Evolutionary conservation across 768 basidiomycete genomes (phyloP), one percentile per base, ranked within the genome.

Genomic region (Wakefieldia striispora): DNA sequence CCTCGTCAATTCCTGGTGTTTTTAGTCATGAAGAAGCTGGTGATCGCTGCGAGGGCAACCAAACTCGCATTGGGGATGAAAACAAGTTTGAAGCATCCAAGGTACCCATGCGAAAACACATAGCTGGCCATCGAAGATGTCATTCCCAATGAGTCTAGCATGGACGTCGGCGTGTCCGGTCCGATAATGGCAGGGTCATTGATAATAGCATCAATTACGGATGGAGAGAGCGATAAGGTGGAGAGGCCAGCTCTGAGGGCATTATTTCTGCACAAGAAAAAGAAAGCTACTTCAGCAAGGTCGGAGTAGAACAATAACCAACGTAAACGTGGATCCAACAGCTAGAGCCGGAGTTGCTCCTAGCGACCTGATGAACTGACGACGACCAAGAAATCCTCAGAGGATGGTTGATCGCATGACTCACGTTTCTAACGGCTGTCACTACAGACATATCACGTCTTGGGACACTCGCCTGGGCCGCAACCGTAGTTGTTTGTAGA

Each of bases 391-490:
- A 29, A 16, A 8, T n/a, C 35, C 6, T 56, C 35, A 56, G 40
- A 6, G 8, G 47, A 40, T 6, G 6, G n/a, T 40, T 5, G 35
- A 11, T 37, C 47, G 56, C 16, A 44, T 20, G 10, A 54, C 75
- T 31, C 47, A 81, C 82, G 60, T 84, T 85, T 42, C 83, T 74
- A 47, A 82, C 76, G 0, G 81, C 82, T 0, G 87, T 89, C 0
- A 88, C 86, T 9, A 86, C 83, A 1, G 84, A 83, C 86, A 90
- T 88, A 52, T 91, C 87, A 35, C 73, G 73, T 34, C 87, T 69
- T 0, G 79, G 66, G 0, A 90, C 88, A 21, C 84, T 82, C 0
- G 86, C 86, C 61, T 91, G 88, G 6, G 80, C 83, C 0, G 84
- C 84, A 8, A 87, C 80, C 0, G 84, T 87, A 0, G 83, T 85